Evolutionary conservation across 805 yeast genomes (phyloP), one percentile per base, ranked within the genome.

Genomic region (Wickerhamia fluorescens): DNA sequence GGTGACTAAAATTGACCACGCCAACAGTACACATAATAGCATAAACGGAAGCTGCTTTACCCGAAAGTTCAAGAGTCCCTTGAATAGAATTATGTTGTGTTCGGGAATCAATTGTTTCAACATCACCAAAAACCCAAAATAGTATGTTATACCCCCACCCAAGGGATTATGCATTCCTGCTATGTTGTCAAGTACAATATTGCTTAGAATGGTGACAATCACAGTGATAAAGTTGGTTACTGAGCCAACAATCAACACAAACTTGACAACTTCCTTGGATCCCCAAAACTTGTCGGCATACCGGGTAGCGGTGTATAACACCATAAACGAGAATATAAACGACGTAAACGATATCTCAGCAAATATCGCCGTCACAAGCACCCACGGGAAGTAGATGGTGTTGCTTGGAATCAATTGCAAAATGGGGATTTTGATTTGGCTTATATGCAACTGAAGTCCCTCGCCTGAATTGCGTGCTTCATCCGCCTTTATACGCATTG

Each of bases 361-460:
- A 47, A 78, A 76, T n/a, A 79, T 70, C 1, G 84, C 67, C 3
- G 78, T 66, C 16, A 71, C 47, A 2, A 79, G 41, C 1, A 80
- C 80, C 79, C 83, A 75, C 4, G 87, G 87, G 37, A 73, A 61
- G 30, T 54, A 58, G 3, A 77, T 41, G 0, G 76, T 62, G 29
- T 65, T 58, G 15, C 65, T 53, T 8, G 89, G 88, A 5, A 81
- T 70, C 51, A 81, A 58, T 52, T 82, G 86, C 23, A 81, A 42
- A 21, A 56, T 56, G 1, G 83, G 86, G 20, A 18, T 10, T 8
- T 18, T 18, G 20, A 18, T 18, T 18, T 18, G 9, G 10, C 10
- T 18, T 7, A 18, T 18, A 10, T 18, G 20, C 7, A 18, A 10
- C 7, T 7, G 7, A 7, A 18, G 10, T n/a, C n/a, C n/a, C 5